phyloP scores from a whole-genome alignment of 2,329 filamentous ascomycete genomes.

The Colletotrichum eremochloae region DNA sequence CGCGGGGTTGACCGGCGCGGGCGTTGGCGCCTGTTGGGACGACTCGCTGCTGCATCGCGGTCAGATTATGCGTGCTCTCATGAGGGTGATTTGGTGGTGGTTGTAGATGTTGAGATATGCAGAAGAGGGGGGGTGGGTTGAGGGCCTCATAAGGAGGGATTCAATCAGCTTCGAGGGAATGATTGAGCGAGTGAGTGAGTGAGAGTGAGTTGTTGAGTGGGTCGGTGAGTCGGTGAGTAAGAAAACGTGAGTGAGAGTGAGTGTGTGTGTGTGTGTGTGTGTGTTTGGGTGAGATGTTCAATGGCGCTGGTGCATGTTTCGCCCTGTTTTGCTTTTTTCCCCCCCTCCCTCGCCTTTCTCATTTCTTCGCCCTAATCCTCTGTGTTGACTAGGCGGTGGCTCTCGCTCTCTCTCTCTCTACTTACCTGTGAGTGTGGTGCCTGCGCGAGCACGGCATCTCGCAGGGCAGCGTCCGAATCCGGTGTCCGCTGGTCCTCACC shows the following conservation, averaged over 20 bases:
- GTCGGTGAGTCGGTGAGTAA: not conserved
- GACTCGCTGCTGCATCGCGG: slow-evolving; percentile 36
- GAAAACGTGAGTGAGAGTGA: slow-evolving; percentile 3
- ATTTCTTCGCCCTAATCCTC: not conserved
- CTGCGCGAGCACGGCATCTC: slow-evolving; percentile 41
- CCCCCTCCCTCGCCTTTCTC: not conserved
- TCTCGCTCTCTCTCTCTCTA: not conserved
- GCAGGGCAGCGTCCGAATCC: slow-evolving; percentile 28
- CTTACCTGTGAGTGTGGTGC: slow-evolving; percentile 36
- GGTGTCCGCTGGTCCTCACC: slow-evolving; percentile 24
- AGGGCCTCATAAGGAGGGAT: slow-evolving; percentile 1
- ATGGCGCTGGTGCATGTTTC: slow-evolving; percentile 8
- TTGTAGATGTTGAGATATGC: not conserved
- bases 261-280: not conserved
- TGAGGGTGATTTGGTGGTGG: not conserved
- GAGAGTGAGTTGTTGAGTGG: slow-evolving; percentile 11
- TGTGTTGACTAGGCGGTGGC: not conserved
- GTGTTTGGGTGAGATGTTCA: slow-evolving; percentile 4
- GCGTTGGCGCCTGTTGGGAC: slow-evolving; percentile 22
- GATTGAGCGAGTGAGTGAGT: not conserved
- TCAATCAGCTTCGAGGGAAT: not conserved
- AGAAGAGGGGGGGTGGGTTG: not conserved
- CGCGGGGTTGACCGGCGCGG: slow-evolving; percentile 27
- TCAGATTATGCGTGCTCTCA: slow-evolving; percentile 19
- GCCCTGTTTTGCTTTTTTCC: slow-evolving; percentile 10